Base-by-base conservation (phyloP, 306 rosid species). In the Datisca glomerata region DNA sequence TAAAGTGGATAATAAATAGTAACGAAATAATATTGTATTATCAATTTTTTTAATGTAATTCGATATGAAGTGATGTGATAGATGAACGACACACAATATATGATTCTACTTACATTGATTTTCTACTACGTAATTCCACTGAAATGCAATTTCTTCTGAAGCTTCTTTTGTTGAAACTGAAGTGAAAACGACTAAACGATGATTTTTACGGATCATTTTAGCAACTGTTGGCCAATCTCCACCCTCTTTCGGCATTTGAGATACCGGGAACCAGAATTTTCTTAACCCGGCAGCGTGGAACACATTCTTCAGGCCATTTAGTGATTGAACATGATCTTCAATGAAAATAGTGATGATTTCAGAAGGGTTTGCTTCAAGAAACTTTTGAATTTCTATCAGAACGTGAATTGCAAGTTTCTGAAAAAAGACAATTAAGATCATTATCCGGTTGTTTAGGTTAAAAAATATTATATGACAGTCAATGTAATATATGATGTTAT, bases 261-360 rank as follows among this genome's bases (percentile, higher is more conserved):
- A 61, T n/a, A 71, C 68, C 0, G 80, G 91, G 56, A 79, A 71
- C 80, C 72, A 74, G 64, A 43, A 75, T 19, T 71, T 63, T 45
- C 70, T 68, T 12, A 79, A 61, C 20, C 77, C 78, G 46, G 80
- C 70, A 18, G 72, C 72, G 46, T 79, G 54, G 53, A 79, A 75
- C 49, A 75, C 68, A 46, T 65, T 75, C 38, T 70, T 71, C 14
- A 68, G 53, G 24, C 70, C 78, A 33, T 59, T 68, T 49, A 84
- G 78, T 2, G 84, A 59, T 8, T 64, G 49, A 1, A 71, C 80
- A 2, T 71, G 57, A 38, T 79, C 84, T 49, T 79, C 80, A 43
- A 79, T 71, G 2, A 79, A 45, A 28, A 75, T 68, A 8, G 78
- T 65, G 36, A 79, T 46, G 37, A 79, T 68, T 60, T 71, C 84